Percentiles rank a stretch among this genome's conserved stretches.
These are phyloP conservation scores for Fomitopsis betulina DNA, from an alignment of 1,284 basidiomycete species.

Conservation along the genomic window DNA sequence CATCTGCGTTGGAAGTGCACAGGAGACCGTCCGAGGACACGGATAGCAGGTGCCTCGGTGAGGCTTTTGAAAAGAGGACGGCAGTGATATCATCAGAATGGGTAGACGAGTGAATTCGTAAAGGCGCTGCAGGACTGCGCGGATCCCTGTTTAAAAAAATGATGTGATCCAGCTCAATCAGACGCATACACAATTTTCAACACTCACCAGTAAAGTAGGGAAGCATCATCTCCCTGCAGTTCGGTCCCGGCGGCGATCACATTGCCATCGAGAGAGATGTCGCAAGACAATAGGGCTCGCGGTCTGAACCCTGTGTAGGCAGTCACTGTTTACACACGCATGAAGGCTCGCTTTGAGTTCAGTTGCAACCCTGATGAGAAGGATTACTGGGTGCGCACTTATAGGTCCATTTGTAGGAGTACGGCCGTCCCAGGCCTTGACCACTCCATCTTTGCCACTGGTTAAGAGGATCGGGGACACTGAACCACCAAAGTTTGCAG, in stretches of 20 bases:
- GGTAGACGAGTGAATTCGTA: conserved; percentile 53
- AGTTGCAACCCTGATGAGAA: conserved; percentile 26
- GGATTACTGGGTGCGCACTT: conserved; percentile 42
- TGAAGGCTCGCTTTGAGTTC: conserved; percentile 38
- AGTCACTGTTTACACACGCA: conserved; percentile 21
- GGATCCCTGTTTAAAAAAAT: conserved; percentile 48
- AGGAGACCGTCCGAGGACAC: conserved; percentile 72
- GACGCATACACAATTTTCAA: conserved; percentile 1
- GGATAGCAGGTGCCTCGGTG: conserved; percentile 48
- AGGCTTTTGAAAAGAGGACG: conserved; percentile 44
- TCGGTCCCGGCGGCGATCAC: conserved; percentile 71
- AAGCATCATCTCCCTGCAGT: conserved; percentile 63
- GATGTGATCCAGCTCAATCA: neutral
- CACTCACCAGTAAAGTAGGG: conserved; percentile 66
- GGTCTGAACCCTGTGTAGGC: conserved; percentile 44
- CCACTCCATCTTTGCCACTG: conserved; percentile 58
- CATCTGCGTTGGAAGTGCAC: conserved; percentile 58
- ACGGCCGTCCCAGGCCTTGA: conserved; percentile 70
- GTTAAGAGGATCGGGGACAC: conserved; percentile 42
- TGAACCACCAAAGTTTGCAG: conserved; percentile 29
- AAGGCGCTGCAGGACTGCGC: conserved; percentile 43
- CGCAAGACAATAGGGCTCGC: conserved; percentile 56
- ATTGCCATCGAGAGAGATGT: conserved; percentile 60
- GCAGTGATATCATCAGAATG: conserved; percentile 78
- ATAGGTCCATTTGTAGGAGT: conserved; percentile 46